Percentiles rank a stretch among this genome's conserved stretches.
Evolutionary conservation across 371 early-diverging fungal genomes (phyloP).

Genomic region (Saksenaea vasiformis): DNA sequence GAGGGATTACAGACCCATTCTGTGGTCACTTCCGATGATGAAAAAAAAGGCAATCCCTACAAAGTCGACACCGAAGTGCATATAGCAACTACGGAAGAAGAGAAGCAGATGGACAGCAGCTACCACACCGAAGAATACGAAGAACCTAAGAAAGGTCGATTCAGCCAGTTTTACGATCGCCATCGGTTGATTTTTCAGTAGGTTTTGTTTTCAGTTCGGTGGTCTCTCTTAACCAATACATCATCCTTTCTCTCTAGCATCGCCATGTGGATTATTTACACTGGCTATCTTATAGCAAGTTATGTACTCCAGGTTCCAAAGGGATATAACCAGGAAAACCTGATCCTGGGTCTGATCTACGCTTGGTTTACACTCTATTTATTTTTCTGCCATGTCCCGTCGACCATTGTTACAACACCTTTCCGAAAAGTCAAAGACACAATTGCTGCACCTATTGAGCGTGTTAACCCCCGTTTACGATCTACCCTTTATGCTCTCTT

Average conservation of each 20-base stretch:
- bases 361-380: slow-evolving; percentile 25
- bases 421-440: slow-evolving; percentile 14
- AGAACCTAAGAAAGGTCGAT: not conserved
- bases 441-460: slow-evolving; percentile 24
- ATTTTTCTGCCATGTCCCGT: slow-evolving; percentile 36
- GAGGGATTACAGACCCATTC: not conserved
- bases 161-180: not conserved
- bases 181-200: not conserved
- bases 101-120: not conserved
- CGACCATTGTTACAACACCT: slow-evolving; percentile 22
- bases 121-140: not conserved
- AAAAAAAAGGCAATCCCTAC: not conserved
- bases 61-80: not conserved
- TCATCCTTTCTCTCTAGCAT: not conserved
- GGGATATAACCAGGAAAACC: slow-evolving; percentile 31
- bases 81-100: not conserved
- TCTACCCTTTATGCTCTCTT: slow-evolving; percentile 30
- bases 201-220: not conserved
- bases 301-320: slow-evolving; percentile 32
- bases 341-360: slow-evolving; percentile 28
- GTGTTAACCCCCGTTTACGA: slow-evolving; percentile 16
- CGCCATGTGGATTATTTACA: slow-evolving; percentile 25
- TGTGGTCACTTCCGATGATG: slow-evolving; percentile 3
- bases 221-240: not conserved
- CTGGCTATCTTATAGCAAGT: slow-evolving; percentile 28